Conservation (phyloP, 176 grass and related monocot species). For the Juncus inflexus region DNA sequence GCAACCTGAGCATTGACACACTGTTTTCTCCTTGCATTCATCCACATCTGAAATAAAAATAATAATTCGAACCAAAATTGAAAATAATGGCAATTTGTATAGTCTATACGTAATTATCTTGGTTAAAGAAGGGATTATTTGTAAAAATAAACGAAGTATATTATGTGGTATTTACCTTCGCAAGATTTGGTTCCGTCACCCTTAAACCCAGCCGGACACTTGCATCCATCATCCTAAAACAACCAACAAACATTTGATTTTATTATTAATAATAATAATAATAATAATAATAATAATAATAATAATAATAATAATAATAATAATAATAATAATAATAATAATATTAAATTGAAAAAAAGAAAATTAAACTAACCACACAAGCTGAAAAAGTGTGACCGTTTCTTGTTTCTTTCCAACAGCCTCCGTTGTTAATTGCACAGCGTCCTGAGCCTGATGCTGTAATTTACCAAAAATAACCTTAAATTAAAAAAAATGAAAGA, state of each 20-base stretch:
- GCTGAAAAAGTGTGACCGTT: constrained; percentile 63
- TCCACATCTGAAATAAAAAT: constrained; percentile 63
- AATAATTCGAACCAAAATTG: background rate
- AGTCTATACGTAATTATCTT: background rate
- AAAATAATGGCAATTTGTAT: too few species aligned
- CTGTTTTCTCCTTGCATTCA: constrained; percentile 76
- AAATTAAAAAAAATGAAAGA: constrained; percentile 6
- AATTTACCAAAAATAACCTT: constrained; percentile 14
- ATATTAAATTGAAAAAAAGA: background rate
- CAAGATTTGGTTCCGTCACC: constrained; percentile 74
- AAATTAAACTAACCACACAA: constrained; percentile 58
- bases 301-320: too few species aligned
- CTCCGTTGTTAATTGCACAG: constrained; percentile 88
- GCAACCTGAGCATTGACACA: constrained; percentile 86
- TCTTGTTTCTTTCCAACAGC: constrained; percentile 83
- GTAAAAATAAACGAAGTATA: background rate
- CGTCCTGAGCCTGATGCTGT: constrained; percentile 73
- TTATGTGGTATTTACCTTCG: constrained; percentile 45
- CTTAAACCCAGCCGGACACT: constrained; percentile 74
- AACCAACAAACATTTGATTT: background rate
- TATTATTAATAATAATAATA: too few species aligned
- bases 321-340: constrained; percentile 2
- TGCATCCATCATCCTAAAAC: constrained; percentile 77
- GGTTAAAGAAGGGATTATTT: background rate
- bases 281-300: too few species aligned